Conservation (phyloP, 2,329 filamentous ascomycete genomes). For the Arthrobotrys iridis region DNA sequence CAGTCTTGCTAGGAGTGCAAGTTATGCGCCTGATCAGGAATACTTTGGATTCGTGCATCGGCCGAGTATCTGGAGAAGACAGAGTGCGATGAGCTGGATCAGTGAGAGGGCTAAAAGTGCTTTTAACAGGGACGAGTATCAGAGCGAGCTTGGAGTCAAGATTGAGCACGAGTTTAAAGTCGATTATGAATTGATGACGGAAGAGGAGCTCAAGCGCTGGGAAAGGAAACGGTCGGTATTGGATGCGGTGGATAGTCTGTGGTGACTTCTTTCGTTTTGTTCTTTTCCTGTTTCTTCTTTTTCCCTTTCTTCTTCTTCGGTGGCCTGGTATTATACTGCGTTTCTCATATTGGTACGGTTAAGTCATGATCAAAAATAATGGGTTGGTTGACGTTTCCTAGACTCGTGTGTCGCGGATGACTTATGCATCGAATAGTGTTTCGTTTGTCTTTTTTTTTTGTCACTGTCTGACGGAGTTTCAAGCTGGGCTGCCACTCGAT, state of each 20-base stretch:
- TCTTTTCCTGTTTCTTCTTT: not conserved
- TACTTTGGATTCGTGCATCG: conserved; percentile 35
- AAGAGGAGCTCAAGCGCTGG: conserved; percentile 41
- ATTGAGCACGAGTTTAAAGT: conserved; percentile 50
- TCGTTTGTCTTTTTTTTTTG: not conserved
- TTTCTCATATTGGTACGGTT: too few species aligned
- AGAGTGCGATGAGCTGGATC: conserved; percentile 17
- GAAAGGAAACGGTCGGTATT: conserved; percentile 39
- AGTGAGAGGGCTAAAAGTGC: not conserved
- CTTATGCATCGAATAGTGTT: not conserved
- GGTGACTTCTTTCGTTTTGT: conserved; percentile 16
- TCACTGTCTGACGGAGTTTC: not conserved
- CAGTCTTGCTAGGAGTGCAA: conserved; percentile 6
- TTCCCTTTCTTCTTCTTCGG: not conserved
- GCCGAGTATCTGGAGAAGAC: conserved; percentile 35
- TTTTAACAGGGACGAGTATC: not conserved
- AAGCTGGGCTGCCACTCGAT: too few species aligned
- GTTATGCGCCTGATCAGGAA: conserved; percentile 2
- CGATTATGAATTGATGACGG: conserved; percentile 52
- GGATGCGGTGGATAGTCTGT: conserved; percentile 47
- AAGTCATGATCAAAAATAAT: too few species aligned
- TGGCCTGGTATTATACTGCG: too few species aligned
- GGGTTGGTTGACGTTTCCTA: too few species aligned
- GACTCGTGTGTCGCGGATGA: too few species aligned
- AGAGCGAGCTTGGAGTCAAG: conserved; percentile 27